These are phyloP conservation scores for Thermomucor indicae-seudaticae DNA, from an alignment of 371 early-diverging fungal genomes.

Conservation along the genomic window DNA sequence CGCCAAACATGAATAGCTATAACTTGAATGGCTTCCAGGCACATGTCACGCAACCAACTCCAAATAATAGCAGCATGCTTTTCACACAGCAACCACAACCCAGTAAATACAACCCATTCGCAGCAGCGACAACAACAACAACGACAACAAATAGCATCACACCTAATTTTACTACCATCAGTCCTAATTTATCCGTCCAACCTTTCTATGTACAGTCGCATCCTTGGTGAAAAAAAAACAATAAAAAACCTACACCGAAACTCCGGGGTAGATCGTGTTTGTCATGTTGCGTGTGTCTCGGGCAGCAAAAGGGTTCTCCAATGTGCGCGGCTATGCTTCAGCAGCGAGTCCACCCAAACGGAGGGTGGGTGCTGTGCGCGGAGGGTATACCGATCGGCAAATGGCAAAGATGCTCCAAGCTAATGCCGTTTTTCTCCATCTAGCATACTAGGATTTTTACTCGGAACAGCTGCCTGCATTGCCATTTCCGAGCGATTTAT, in stretches of 20 bases:
- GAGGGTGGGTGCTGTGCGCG: slow-evolving; percentile 6
- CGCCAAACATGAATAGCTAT: neutral
- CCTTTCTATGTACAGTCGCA: too few relatives aligned
- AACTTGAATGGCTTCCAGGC: neutral
- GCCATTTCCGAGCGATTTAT: slow-evolving; percentile 15
- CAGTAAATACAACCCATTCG: neutral
- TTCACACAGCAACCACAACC: neutral
- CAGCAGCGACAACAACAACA: neutral
- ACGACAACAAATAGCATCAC: neutral
- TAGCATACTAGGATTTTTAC: slow-evolving; percentile 13
- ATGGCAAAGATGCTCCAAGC: neutral
- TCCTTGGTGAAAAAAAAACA: too few relatives aligned
- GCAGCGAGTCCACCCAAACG: neutral
- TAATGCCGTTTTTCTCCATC: neutral
- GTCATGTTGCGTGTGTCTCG: too few relatives aligned
- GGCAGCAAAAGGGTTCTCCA: too few relatives aligned
- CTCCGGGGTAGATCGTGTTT: too few relatives aligned
- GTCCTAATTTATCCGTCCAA: too few relatives aligned
- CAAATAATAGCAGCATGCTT: neutral
- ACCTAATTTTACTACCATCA: too few relatives aligned
- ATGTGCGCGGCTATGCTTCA: neutral
- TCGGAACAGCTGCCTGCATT: slow-evolving; percentile 8
- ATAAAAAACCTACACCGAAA: too few relatives aligned
- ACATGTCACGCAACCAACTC: neutral
- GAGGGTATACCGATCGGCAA: slow-evolving; percentile 5